These are phyloP conservation scores for Quercus variabilis DNA, from an alignment of 306 rosid genomes.

Conservation along the genomic window DNA sequence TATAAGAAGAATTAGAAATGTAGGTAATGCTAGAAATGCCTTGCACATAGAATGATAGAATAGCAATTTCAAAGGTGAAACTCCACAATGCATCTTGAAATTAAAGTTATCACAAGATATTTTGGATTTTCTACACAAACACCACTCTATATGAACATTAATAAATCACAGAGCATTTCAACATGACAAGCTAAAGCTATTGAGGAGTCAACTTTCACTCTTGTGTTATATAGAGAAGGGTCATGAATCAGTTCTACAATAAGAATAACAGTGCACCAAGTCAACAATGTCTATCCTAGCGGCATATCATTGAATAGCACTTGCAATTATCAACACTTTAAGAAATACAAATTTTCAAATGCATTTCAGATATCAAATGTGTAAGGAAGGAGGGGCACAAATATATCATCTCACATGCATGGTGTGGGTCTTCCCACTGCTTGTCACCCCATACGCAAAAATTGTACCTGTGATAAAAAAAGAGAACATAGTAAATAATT, in stretches of 20 bases:
- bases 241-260: not conserved
- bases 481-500: slow-evolving; percentile 18
- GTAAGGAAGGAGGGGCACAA: slow-evolving; percentile 19
- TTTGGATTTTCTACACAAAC: not conserved
- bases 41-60: not conserved
- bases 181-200: not conserved
- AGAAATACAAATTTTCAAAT: not conserved
- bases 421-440: slow-evolving; percentile 99
- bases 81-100: not conserved
- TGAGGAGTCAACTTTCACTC: not conserved
- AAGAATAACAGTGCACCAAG: not conserved
- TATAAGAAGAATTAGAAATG: not conserved
- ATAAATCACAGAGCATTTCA: not conserved
- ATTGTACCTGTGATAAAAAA: slow-evolving; percentile 69
- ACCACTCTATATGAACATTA: not conserved
- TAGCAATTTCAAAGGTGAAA: not conserved
- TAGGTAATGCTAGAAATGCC: not conserved
- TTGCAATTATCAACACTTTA: not conserved
- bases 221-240: not conserved
- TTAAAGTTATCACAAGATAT: not conserved
- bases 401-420: slow-evolving; percentile 78
- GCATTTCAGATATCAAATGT: slow-evolving; percentile 13
- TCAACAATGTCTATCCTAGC: not conserved
- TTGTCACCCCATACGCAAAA: slow-evolving; percentile 97
- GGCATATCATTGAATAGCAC: not conserved